Conservation (phyloP, 768 basidiomycete species). For the Sarcodon aspratus region DNA sequence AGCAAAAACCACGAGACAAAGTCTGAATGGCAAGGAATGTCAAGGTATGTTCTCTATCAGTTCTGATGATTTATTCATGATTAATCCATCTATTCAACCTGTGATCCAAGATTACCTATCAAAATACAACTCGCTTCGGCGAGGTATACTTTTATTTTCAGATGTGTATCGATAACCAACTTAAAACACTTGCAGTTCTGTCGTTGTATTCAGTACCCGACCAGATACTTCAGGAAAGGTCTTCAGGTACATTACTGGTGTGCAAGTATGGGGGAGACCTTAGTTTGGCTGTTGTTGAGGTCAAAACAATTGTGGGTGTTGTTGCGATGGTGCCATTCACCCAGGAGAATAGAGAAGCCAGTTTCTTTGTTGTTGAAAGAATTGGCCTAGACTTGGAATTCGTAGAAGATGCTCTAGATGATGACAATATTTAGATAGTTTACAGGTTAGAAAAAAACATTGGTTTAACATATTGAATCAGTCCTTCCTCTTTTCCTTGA, state of each 20-base stretch:
- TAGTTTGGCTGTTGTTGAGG: conserved; percentile 2
- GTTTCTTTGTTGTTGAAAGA: conserved; percentile 3
- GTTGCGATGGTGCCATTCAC: conserved; percentile 6
- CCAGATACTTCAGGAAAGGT: conserved; percentile 1
- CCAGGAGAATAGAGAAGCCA: not conserved
- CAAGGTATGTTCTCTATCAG: conserved; percentile 3
- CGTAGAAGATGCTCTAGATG: not conserved
- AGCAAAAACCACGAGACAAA: not conserved
- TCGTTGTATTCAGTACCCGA: conserved; percentile 5
- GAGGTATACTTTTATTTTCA: conserved; percentile 8
- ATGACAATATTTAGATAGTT: not conserved
- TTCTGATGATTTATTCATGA: no score
- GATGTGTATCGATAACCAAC: not conserved
- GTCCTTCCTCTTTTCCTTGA: no score
- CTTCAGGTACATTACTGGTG: conserved; percentile 2
- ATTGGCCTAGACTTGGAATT: not conserved
- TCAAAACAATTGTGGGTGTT: not conserved
- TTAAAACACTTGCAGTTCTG: conserved; percentile 4
- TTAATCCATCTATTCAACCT: no score
- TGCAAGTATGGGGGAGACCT: conserved; percentile 3
- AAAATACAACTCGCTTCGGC: not conserved
- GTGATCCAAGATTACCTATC: no score
- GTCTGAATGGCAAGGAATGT: conserved; percentile 7
- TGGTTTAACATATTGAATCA: no score
- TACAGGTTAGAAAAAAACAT: not conserved